A percentile compares a stretch with the other conserved stretches of the same genome.
Conservation (phyloP, 1,284 basidiomycete species). For the Pseudozyma sp. region DNA sequence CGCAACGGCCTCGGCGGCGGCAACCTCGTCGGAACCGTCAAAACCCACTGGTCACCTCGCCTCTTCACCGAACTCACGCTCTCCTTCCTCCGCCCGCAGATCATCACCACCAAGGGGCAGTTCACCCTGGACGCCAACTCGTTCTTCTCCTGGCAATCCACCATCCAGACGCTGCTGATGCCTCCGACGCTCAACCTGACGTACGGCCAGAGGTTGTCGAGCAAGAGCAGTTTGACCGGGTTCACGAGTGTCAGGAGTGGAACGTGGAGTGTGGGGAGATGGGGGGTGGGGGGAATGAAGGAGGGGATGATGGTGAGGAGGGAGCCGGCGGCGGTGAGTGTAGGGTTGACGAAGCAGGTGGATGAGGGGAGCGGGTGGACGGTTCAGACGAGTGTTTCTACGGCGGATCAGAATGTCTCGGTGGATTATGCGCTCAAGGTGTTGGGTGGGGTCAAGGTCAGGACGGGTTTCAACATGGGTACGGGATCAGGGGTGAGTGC, state of each 20-base stretch:
- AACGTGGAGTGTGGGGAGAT: slow-evolving; percentile 70
- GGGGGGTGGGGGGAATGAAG: slow-evolving; percentile 70
- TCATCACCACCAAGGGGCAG: slow-evolving; percentile 69
- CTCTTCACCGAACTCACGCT: slow-evolving; percentile 69
- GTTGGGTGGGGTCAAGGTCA: slow-evolving; percentile 70
- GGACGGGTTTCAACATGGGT: slow-evolving; percentile 69
- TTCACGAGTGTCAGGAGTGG: slow-evolving; percentile 69
- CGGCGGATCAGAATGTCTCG: slow-evolving; percentile 56
- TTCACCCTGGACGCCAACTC: slow-evolving; percentile 70
- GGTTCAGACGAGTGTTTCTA: slow-evolving; percentile 41
- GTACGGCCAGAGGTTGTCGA: slow-evolving; percentile 70
- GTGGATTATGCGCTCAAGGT: slow-evolving; percentile 70
- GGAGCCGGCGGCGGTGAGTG: slow-evolving; percentile 53
- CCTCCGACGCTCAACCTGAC: slow-evolving; percentile 71
- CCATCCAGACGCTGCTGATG: slow-evolving; percentile 51
- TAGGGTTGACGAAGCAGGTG: slow-evolving; percentile 60
- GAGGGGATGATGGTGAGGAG: slow-evolving; percentile 25
- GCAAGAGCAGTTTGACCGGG: slow-evolving; percentile 55
- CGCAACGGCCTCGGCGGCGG: slow-evolving; percentile 70
- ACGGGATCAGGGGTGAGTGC: slow-evolving; percentile 62
- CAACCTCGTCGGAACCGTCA: slow-evolving; percentile 74
- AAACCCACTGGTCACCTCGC: slow-evolving; percentile 76
- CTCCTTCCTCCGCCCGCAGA: slow-evolving; percentile 70
- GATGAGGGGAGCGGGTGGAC: slow-evolving; percentile 60
- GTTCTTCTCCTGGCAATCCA: slow-evolving; percentile 69